Evolutionary conservation across 129 eudicot species (phyloP).

Genomic region (Tagetes erecta): DNA sequence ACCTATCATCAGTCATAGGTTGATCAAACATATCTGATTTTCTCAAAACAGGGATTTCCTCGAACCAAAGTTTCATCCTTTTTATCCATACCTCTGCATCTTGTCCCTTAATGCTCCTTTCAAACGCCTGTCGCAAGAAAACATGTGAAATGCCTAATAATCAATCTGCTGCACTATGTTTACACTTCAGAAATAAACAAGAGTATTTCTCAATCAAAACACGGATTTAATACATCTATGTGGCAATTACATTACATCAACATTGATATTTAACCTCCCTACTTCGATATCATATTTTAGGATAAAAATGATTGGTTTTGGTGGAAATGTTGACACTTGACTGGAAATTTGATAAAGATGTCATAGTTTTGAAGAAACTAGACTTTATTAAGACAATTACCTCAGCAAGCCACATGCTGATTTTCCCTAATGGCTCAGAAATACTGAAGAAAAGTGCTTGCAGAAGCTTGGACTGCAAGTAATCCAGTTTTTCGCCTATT

Average conservation of each 20-base stretch:
- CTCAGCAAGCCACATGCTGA: conserved; percentile 65
- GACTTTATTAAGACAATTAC: conserved; percentile 33
- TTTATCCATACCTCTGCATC: conserved; percentile 46
- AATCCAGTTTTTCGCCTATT: conserved; percentile 83
- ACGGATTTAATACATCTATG: neutral
- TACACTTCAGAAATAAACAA: neutral
- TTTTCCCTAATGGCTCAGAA: conserved; percentile 63
- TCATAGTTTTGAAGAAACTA: neutral
- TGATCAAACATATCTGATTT: conserved; percentile 47
- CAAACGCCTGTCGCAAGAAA: conserved; percentile 46
- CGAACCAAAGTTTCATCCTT: conserved; percentile 56
- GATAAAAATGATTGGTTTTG: neutral
- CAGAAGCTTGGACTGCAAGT: conserved; percentile 83
- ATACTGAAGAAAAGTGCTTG: conserved; percentile 60
- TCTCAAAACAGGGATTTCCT: conserved; percentile 41
- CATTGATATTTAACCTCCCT: neutral
- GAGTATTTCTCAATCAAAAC: neutral
- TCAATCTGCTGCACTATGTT: neutral
- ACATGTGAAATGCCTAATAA: neutral
- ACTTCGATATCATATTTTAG: too few species aligned
- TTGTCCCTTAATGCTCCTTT: conserved; percentile 41
- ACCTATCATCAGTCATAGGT: conserved; percentile 31
- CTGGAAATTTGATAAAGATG: neutral
- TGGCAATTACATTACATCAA: neutral
- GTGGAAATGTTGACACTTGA: neutral